Percentiles rank a stretch among this genome's conserved stretches.
These are phyloP conservation scores for Paramecium tetraurelia DNA, from an alignment of 73 alveolate species.

Conservation along the genomic window DNA sequence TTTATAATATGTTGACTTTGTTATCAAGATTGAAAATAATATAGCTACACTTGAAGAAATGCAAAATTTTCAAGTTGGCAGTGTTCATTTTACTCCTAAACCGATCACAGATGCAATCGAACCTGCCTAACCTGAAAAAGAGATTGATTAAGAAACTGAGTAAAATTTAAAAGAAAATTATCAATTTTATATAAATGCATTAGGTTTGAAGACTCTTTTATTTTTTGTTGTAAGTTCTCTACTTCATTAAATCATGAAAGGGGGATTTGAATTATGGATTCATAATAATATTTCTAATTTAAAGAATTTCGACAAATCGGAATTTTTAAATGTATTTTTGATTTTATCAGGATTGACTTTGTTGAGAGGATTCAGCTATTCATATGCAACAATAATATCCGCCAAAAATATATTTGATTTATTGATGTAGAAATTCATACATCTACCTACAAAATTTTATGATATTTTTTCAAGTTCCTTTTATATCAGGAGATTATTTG, in stretches of 20 bases:
- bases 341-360: conserved; percentile 8
- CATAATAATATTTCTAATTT: neutral
- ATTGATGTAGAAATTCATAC: conserved; percentile 8
- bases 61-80: neutral
- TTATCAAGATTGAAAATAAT: conserved; percentile 23
- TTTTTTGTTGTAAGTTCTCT: conserved; percentile 2
- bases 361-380: conserved; percentile 50
- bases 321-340: neutral
- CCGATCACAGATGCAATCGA: neutral
- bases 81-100: neutral
- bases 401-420: conserved; percentile 45
- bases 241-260: conserved; percentile 39
- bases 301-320: neutral
- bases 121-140: conserved; percentile 33
- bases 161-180: conserved; percentile 50
- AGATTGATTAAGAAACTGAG: conserved; percentile 45
- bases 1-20: conserved; percentile 49
- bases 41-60: neutral
- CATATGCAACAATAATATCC: conserved; percentile 35
- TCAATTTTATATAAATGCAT: conserved; percentile 29
- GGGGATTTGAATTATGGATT: conserved; percentile 52
- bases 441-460: neutral
- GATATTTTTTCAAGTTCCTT: neutral
- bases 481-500: conserved; percentile 9
- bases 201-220: conserved; percentile 28